A percentile compares a stretch with the other conserved stretches of the same genome.
These are phyloP conservation scores for Pascua guehoae DNA, from an alignment of 1,284 basidiomycete genomes.

Conservation along the genomic window DNA sequence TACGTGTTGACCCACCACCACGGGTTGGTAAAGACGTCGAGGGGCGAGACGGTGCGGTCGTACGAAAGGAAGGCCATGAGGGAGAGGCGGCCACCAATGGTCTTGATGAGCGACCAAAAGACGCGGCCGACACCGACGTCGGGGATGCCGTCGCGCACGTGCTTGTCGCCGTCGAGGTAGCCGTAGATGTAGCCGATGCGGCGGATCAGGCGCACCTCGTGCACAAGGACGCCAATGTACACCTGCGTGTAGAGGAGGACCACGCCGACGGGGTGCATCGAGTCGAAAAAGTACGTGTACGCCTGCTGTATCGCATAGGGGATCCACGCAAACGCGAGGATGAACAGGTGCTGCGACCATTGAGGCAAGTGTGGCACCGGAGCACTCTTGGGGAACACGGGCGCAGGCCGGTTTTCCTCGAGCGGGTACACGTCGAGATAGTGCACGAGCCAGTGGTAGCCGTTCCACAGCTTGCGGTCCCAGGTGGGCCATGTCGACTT, in stretches of 20 bases:
- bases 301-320: not conserved
- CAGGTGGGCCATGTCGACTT: conserved; percentile 2
- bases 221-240: conserved; percentile 1
- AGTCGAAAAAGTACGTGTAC: not conserved
- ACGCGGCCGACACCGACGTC: conserved; percentile 2
- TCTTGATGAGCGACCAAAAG: conserved; percentile 1
- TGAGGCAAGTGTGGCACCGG: conserved; percentile 5
- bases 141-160: conserved; percentile 3
- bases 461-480: not conserved
- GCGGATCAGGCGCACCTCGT: conserved; percentile 3
- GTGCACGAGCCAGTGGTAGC: not conserved
- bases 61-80: not conserved
- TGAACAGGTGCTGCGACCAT: conserved; percentile 1
- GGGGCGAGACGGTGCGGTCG: not conserved
- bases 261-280: not conserved
- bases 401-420: not conserved
- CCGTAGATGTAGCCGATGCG: not conserved
- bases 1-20: conserved; percentile 1
- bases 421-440: conserved; percentile 4
- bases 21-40: not conserved
- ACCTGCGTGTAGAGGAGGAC: conserved; percentile 1
- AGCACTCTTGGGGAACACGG: not conserved
- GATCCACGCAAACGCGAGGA: conserved; percentile 4
- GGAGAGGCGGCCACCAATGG: conserved; percentile 1
- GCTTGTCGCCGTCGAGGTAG: conserved; percentile 3